Percentiles rank a stretch among this genome's conserved stretches.
Conservation (phyloP, 75 land plant species). For the Picea sitchensis region DNA sequence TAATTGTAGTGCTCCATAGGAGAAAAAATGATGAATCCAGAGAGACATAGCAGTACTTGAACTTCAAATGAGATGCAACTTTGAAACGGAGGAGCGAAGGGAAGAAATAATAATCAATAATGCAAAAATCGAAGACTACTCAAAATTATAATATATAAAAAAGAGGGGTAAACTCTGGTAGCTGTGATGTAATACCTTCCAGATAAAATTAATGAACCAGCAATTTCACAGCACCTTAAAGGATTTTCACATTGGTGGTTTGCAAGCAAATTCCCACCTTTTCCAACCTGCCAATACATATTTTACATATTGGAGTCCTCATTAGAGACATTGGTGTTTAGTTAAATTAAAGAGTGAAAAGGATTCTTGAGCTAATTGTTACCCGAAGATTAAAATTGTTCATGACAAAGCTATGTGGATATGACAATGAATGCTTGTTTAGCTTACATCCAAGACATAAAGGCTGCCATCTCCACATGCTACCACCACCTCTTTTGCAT, state of each 20-base stretch:
- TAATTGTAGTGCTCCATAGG: too few relatives aligned
- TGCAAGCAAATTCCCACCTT: slow-evolving; percentile 21
- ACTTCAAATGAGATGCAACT: not conserved
- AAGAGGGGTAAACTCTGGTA: slow-evolving; percentile 2
- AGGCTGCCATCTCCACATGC: slow-evolving; percentile 30
- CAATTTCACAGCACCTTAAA: slow-evolving; percentile 35
- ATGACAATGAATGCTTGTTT: not conserved
- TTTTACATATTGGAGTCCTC: not conserved
- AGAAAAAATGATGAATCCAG: not conserved
- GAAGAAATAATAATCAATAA: not conserved
- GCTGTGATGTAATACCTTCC: slow-evolving; percentile 27
- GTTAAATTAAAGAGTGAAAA: not conserved
- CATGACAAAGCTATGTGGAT: not conserved
- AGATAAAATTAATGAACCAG: slow-evolving; percentile 24
- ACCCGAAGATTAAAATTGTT: not conserved
- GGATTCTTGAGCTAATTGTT: not conserved
- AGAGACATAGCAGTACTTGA: not conserved
- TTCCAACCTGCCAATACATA: slow-evolving; percentile 19
- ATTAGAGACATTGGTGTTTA: not conserved
- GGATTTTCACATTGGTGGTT: slow-evolving; percentile 22
- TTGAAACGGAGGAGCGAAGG: not conserved
- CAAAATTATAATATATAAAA: not conserved
- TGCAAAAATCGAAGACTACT: not conserved
- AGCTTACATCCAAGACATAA: slow-evolving; percentile 29
- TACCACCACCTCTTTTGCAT: slow-evolving; percentile 28